Evolutionary conservation across 768 basidiomycete genomes (phyloP).

Genomic region (Clitopilus hobsonii): DNA sequence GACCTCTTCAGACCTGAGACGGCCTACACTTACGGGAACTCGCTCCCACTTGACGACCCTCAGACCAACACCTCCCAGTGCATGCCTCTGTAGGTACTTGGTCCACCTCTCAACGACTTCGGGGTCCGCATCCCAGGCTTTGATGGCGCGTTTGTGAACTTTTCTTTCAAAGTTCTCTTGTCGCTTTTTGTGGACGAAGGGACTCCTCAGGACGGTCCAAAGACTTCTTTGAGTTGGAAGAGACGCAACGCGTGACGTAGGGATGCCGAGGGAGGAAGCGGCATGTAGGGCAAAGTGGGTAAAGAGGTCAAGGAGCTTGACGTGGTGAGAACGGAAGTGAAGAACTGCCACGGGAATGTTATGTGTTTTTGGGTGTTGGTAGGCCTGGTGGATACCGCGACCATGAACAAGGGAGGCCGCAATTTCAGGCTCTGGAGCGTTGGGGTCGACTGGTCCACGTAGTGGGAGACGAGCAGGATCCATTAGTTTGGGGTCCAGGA

Average conservation of each 20-base stretch:
- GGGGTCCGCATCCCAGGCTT: conserved; percentile 84
- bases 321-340: conserved; percentile 77
- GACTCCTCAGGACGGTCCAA: conserved; percentile 82
- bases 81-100: conserved; percentile 69
- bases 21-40: conserved; percentile 46
- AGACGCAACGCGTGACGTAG: conserved; percentile 55
- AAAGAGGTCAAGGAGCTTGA: conserved; percentile 67
- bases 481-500: conserved; percentile 1
- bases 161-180: conserved; percentile 93
- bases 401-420: conserved; percentile 61
- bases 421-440: conserved; percentile 34
- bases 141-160: conserved; percentile 81
- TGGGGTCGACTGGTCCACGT: conserved; percentile 8
- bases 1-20: conserved; percentile 17
- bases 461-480: conserved; percentile 13
- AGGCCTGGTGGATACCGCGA: conserved; percentile 49
- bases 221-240: conserved; percentile 75
- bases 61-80: conserved; percentile 85
- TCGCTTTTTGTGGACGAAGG: conserved; percentile 89
- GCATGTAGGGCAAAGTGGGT: conserved; percentile 81
- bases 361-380: conserved; percentile 57
- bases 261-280: conserved; percentile 81
- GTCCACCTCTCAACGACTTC: conserved; percentile 80
- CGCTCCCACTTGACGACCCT: conserved; percentile 74
- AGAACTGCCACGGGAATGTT: conserved; percentile 74